These are phyloP conservation scores for Sphaerulina populicola DNA, from an alignment of 2,329 filamentous ascomycete genomes.

Conservation along the genomic window DNA sequence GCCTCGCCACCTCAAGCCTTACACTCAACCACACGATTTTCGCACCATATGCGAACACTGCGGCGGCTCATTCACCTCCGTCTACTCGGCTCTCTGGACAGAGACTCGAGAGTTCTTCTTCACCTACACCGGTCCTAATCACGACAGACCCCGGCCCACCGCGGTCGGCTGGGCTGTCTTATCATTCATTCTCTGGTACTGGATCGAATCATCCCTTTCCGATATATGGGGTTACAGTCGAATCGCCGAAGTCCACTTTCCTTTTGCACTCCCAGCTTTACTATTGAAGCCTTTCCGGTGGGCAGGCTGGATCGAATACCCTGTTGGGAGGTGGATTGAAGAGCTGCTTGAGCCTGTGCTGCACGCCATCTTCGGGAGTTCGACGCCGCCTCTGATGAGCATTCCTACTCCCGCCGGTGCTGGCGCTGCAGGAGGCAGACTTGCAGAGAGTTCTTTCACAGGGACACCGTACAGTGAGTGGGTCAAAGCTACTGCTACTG, in stretches of 20 bases:
- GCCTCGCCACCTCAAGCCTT: constrained; percentile 8
- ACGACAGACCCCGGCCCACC: constrained; percentile 32
- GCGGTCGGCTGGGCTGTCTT: constrained; percentile 36
- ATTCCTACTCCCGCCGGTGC: not conserved
- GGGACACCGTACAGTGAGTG: constrained; percentile 9
- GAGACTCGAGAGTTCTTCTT: constrained; percentile 29
- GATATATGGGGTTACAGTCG: constrained; percentile 47
- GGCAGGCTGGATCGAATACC: constrained; percentile 10
- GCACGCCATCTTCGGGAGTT: constrained; percentile 1
- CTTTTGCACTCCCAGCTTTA: constrained; percentile 50
- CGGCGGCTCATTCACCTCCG: constrained; percentile 21
- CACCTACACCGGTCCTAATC: constrained; percentile 15
- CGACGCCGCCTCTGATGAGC: not conserved
- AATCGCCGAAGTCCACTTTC: constrained; percentile 42
- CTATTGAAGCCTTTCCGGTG: constrained; percentile 37
- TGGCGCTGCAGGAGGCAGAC: not conserved
- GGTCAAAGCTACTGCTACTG: constrained; percentile 11
- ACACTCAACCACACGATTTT: constrained; percentile 12
- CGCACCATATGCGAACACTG: constrained; percentile 23
- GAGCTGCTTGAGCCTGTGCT: constrained; percentile 5
- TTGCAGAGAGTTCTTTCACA: not conserved
- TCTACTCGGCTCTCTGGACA: constrained; percentile 27
- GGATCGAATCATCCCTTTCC: constrained; percentile 28
- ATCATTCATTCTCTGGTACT: constrained; percentile 41
- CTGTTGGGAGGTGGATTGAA: constrained; percentile 32